Evolutionary conservation across 208 protist genomes (phyloP), one percentile per base, ranked within the genome.

Genomic region (Crithidia sp.): DNA sequence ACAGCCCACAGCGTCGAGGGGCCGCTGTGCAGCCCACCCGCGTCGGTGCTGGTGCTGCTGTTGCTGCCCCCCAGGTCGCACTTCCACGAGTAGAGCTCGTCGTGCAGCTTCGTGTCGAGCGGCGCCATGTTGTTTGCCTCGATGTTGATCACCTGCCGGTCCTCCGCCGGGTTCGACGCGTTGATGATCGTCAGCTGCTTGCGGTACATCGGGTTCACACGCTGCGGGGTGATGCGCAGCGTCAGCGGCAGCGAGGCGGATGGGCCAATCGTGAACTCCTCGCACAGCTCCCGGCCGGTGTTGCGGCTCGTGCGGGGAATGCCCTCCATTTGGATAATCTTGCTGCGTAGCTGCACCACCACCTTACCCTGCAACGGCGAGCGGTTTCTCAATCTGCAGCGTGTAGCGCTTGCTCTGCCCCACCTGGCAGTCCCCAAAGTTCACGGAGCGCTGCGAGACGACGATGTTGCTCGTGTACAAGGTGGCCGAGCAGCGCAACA

Each of bases 61-160:
- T 68, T 67, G 19, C 47, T 54, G 28, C 74, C 70, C 8, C 41
- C 37, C 19, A 79, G 50, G 50, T 84, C 77, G 49, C 79, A 83
- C 36, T 89, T 84, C 84, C 92, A 96, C 2, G 86, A 83, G 67
- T 96, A 96, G 28, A 96, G 70, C 68, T 90, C 88, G 73, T 96
- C 86, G 58, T 96, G 92, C 47, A 93, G 50, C 59, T 93, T 94
- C 10, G 89, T 82, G 55, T 96, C 92, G 3, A 86, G 67, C 4
- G 87, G 92, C 4, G 89, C 82, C 86, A 94, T 91, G 67, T 96
- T 96, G 82, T 96, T 96, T 9, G 92, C 83, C 65, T 96, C 89
- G 44, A 96, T 93, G 47, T 91, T 96, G 49, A 96, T 77, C 59
- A 96, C 91, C 44, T 92, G 81, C 8, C 79, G 67, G 45, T 96